Conservation (phyloP, 139 green algal species). For the Chlorella sp. region DNA sequence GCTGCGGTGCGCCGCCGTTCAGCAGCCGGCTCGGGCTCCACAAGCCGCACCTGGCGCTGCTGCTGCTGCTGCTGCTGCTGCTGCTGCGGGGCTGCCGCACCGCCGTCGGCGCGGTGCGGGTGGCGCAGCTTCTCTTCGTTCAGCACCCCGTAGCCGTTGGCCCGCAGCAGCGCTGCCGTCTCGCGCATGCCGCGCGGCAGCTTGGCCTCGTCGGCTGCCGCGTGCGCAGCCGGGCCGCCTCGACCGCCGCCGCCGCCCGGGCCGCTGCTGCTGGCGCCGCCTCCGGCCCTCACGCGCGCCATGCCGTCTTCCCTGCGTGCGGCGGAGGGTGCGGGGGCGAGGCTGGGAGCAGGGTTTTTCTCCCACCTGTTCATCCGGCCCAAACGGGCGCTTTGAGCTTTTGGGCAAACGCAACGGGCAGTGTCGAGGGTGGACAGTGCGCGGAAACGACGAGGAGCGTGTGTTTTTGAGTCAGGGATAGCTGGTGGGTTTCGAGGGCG, state of each 20-base stretch:
- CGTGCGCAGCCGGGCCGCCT: neutral
- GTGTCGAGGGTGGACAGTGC: no score
- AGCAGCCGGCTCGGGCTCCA: neutral
- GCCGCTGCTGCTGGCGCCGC: neutral
- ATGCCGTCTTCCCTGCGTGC: no score
- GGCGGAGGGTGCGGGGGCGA: no score
- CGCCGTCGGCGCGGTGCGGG: neutral
- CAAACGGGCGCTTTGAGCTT: no score
- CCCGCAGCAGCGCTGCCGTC: constrained; percentile 11
- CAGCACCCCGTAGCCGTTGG: constrained; percentile 16
- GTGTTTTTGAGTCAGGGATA: no score
- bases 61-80: constrained; percentile 17
- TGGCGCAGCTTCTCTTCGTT: constrained; percentile 11
- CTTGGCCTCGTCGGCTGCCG: neutral
- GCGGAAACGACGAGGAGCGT: no score
- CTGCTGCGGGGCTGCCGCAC: neutral
- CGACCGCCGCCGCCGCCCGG: neutral
- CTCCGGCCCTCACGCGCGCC: no score
- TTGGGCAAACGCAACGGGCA: no score
- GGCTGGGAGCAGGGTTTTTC: no score
- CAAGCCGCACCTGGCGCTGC: constrained; percentile 6
- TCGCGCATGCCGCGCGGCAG: constrained; percentile 11
- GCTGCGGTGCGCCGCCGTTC: neutral
- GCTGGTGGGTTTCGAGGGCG: no score
- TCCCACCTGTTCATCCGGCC: no score